These are phyloP conservation scores for Suillus brevipes DNA, from an alignment of 768 basidiomycete species.

Conservation along the genomic window DNA sequence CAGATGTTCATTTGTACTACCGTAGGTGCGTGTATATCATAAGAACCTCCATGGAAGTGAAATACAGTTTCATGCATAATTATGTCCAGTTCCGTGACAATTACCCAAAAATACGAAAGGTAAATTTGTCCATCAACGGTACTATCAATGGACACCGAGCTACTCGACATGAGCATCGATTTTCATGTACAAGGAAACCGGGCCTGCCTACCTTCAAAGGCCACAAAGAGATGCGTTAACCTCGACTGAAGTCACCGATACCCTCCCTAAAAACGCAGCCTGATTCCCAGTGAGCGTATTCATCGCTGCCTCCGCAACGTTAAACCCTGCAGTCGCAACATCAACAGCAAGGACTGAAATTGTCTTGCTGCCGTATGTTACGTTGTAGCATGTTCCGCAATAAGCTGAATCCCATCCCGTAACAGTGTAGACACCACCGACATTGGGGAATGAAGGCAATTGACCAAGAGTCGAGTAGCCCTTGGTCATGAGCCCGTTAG, in stretches of 20 bases:
- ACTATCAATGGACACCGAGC: background rate
- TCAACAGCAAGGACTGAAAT: slow-evolving; percentile 33
- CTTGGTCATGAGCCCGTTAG: slow-evolving; percentile 30
- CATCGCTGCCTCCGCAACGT: slow-evolving; percentile 54
- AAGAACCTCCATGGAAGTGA: background rate
- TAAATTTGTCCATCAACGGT: no score
- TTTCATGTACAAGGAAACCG: background rate
- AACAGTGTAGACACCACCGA: slow-evolving; percentile 36
- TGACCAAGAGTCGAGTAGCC: slow-evolving; percentile 35
- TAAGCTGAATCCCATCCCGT: slow-evolving; percentile 27
- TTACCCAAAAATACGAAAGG: background rate
- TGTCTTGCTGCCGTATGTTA: slow-evolving; percentile 26
- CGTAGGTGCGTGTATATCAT: background rate
- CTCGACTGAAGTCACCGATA: slow-evolving; percentile 43
- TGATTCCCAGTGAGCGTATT: slow-evolving; percentile 49
- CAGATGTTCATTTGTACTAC: background rate
- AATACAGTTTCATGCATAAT: background rate
- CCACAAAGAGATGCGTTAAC: slow-evolving; percentile 53
- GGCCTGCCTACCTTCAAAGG: slow-evolving; percentile 5
- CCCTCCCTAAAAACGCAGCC: slow-evolving; percentile 48
- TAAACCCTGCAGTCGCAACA: slow-evolving; percentile 37
- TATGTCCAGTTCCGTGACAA: background rate
- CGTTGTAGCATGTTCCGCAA: slow-evolving; percentile 36
- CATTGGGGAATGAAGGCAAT: slow-evolving; percentile 31
- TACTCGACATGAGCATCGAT: background rate